Evolutionary conservation across 352 stramenopile species (phyloP).

Genomic region (Lagenidium giganteum): DNA sequence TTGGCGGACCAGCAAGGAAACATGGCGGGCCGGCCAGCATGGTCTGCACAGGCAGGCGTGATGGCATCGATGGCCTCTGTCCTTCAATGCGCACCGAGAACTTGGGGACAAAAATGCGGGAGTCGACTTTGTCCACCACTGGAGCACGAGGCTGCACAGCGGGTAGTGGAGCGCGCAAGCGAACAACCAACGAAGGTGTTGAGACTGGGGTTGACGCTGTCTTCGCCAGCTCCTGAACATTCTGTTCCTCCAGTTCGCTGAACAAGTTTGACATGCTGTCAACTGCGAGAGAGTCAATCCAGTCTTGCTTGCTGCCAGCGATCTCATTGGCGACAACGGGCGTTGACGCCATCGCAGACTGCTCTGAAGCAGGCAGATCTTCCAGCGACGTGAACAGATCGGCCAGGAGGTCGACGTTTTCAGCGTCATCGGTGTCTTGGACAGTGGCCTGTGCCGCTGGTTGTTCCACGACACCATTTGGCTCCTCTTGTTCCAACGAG

Average conservation of each 20-base stretch:
- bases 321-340: no score
- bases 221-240: constrained; percentile 5
- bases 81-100: constrained; percentile 52
- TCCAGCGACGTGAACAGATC: no score
- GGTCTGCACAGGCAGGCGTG: neutral
- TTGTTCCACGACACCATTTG: neutral
- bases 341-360: no score
- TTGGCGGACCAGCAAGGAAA: constrained; percentile 28
- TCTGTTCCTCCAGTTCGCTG: constrained; percentile 28
- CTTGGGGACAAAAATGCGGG: constrained; percentile 47
- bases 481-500: constrained; percentile 21
- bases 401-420: no score
- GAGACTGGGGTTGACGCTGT: neutral
- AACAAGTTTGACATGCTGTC: constrained; percentile 44
- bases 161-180: neutral
- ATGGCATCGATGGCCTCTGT: neutral
- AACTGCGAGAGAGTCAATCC: constrained; percentile 50
- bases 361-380: no score
- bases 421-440: no score
- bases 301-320: constrained; percentile 27
- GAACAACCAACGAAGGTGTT: neutral
- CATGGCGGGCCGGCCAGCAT: constrained; percentile 1
- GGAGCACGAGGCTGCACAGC: constrained; percentile 11
- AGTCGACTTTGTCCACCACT: constrained; percentile 31
- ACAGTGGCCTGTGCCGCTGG: constrained; percentile 1